A percentile compares a stretch with the other conserved stretches of the same genome.
Evolutionary conservation across 306 rosid species (phyloP).

Genomic region (Boehmeria nivea): DNA sequence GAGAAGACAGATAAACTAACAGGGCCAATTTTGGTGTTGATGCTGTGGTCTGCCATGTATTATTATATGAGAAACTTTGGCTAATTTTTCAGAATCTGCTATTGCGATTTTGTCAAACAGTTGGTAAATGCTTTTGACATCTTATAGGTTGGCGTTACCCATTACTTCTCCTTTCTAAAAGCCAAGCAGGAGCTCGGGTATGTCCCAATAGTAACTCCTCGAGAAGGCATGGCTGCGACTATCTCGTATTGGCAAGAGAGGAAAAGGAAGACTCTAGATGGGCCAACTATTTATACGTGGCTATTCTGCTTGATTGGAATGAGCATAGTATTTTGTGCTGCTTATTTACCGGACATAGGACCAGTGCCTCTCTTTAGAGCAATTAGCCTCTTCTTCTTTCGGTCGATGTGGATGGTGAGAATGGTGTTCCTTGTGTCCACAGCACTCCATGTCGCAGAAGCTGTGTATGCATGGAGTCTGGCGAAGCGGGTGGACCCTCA

Average conservation of each 20-base stretch:
- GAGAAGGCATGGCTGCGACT: constrained; percentile 84
- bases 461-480: constrained; percentile 61
- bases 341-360: constrained; percentile 64
- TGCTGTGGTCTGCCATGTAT: no score
- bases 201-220: constrained; percentile 58
- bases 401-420: constrained; percentile 52
- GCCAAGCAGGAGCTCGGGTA: constrained; percentile 90
- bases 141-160: constrained; percentile 82
- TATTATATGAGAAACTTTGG: no score
- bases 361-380: constrained; percentile 51
- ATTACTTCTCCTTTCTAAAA: constrained; percentile 78
- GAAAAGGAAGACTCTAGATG: constrained; percentile 58
- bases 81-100: no score
- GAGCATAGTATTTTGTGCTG: constrained; percentile 55
- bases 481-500: constrained; percentile 74
- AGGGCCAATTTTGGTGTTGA: no score
- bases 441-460: constrained; percentile 50
- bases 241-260: constrained; percentile 79
- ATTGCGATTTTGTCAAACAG: no score
- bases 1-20: no score
- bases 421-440: constrained; percentile 37
- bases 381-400: constrained; percentile 44
- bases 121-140: background rate
- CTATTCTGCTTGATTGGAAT: constrained; percentile 58
- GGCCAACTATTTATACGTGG: constrained; percentile 74